Percentiles rank a stretch among this genome's conserved stretches.
These are phyloP conservation scores for Metarhizium rileyi DNA, from an alignment of 2,329 filamentous ascomycete genomes.

Conservation along the genomic window DNA sequence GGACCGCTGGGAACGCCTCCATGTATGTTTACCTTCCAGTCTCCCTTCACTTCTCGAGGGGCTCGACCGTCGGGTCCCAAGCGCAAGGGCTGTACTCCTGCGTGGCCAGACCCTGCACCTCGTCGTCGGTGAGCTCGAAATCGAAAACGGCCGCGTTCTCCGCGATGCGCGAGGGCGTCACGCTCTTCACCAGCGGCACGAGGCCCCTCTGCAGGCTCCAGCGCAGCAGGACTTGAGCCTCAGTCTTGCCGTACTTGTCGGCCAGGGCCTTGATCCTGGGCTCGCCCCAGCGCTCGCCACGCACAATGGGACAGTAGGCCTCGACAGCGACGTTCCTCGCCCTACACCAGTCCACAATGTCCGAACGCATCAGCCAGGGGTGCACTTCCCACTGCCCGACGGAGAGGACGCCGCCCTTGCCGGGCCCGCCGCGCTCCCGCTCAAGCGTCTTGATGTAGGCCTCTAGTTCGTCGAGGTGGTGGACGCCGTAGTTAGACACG, in stretches of 20 bases:
- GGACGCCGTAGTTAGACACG: constrained; percentile 56
- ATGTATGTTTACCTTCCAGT: neutral
- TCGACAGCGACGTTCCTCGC: constrained; percentile 53
- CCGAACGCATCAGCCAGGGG: constrained; percentile 72
- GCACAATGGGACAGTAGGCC: constrained; percentile 52
- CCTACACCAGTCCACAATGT: constrained; percentile 70
- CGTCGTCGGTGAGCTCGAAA: constrained; percentile 44
- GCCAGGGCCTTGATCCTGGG: constrained; percentile 53
- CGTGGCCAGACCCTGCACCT: constrained; percentile 40
- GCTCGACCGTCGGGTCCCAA: constrained; percentile 45
- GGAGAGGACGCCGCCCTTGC: constrained; percentile 62
- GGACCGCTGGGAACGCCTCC: no score
- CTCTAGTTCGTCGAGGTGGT: constrained; percentile 53
- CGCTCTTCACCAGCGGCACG: constrained; percentile 65
- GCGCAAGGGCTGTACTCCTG: constrained; percentile 42
- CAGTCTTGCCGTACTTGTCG: constrained; percentile 62
- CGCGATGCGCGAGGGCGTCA: constrained; percentile 54
- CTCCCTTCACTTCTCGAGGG: constrained; percentile 29
- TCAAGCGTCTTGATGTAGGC: constrained; percentile 52
- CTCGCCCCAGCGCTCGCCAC: constrained; percentile 63
- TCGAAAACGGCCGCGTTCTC: constrained; percentile 50
- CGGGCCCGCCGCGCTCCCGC: constrained; percentile 46
- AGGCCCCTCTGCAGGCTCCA: constrained; percentile 76
- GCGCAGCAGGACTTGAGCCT: constrained; percentile 68
- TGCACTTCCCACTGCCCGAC: constrained; percentile 88